Base-by-base conservation (phyloP, 2,329 filamentous ascomycete species). In the Trichoderma harzianum region DNA sequence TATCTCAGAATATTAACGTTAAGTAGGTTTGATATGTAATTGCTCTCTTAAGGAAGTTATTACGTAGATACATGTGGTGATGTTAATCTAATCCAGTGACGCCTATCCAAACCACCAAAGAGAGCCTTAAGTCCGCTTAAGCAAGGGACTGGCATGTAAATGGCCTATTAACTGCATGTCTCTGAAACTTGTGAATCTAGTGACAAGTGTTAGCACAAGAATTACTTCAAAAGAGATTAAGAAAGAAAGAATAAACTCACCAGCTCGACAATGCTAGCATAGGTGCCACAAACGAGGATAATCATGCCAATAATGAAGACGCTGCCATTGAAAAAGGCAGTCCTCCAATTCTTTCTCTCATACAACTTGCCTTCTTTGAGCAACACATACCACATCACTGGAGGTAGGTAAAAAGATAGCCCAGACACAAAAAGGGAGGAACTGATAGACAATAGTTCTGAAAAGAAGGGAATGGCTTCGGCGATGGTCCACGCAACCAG, bases 401-500 rank as follows among this genome's bases (percentile, higher is more conserved):
- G 81, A 2, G 83, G 78, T 32, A 82, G 73, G 55, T 82, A 81
- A 70, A 83, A 77, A 18, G 75, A 76, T 53, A 78, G 77, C 32
- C 76, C 76, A 21, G 84, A 86, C 75, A 86, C 79, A 76, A 86
- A 86, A 30, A 86, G 82, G 7, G 84, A 81, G 7, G 84, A 85
- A 61, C 78, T 82, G 76, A 86, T 84, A 63, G 84, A 82, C n/a
- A 94, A 81, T 60, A 94, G 82, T 60, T 91, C 85, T 71, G 87
- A 88, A 82, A 94, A 94, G 77, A 90, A 90, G 1, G 92, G 92
- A 60, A 94, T 91, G 0, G 90, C 88, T 76, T 91, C 88, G 16
- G 91, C 91, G 73, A 94, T 89, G 74, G 93, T 79, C 87, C 90
- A 94, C 2, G 89, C 89, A n/a, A 91, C 67, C 16, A 91, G 57